Evolutionary conservation across 371 early-diverging fungal species (phyloP), one percentile per base, ranked within the genome.

Genomic region (Chytridium lagenaria): DNA sequence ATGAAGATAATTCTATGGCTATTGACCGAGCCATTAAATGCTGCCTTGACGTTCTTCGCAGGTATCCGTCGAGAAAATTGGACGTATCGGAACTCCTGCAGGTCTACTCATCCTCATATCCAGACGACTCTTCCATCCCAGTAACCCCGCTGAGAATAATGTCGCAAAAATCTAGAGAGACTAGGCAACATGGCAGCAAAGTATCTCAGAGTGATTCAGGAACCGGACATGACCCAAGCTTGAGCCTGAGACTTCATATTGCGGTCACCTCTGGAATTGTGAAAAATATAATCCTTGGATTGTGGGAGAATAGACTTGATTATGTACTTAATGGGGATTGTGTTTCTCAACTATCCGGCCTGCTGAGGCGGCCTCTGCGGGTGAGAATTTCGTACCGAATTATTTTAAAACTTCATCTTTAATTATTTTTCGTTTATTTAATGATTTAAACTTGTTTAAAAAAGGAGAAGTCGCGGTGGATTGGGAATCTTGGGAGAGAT

Each of bases 321-420:
- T 66, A 66, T 40, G 66, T 40, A 16, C 28, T 66, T 2, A 16
- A 40, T 37, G 61, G 61, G 34, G 36, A 31, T 34, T 61, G 61
- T 37, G 2, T 61, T 61, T 16, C 19, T 5, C 19, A 3, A 5
- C 34, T 61, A 26, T 28, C 7, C 2, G 61, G 12, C 19, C 61
- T 61, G 12, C 23, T 61, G 31, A 37, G 23, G 36, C 7, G 23
- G 61, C 61, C 10, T 37, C 36, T 19, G 22, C 57, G 7, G 57
- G 57, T 30, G 57, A 16, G 57, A 16, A 44, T 44, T 19, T 19
- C 19, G 7, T 44, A 12, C 19, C n/a, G n/a, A n/a, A n/a, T 44
- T 44, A 12, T 44, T 44, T 44, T 44, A 19, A 19, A 44, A 44
- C 44, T 19, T 7, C 44, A 19, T 44, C 44, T 19, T 44, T 44